Percentiles rank a stretch among this genome's conserved stretches.
Evolutionary conservation across 768 basidiomycete genomes (phyloP).

Genomic region (Dentipellis sp.): DNA sequence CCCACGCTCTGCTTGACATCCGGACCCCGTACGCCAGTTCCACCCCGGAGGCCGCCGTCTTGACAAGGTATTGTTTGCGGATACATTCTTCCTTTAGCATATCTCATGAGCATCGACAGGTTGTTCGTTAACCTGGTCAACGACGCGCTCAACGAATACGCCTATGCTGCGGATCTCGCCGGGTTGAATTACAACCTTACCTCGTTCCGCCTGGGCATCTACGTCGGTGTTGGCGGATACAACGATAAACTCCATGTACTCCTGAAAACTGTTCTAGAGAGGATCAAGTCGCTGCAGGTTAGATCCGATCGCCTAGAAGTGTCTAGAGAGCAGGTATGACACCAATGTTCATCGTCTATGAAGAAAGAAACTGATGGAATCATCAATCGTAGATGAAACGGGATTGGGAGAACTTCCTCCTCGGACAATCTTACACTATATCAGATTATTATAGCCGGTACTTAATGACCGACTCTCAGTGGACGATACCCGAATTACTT

Average conservation of each 20-base stretch:
- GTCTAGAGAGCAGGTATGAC: constrained; percentile 72
- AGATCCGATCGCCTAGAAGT: constrained; percentile 67
- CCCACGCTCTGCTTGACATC: constrained; percentile 65
- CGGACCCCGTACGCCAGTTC: constrained; percentile 54
- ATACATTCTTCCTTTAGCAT: neutral
- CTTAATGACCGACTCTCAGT: constrained; percentile 60
- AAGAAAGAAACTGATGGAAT: neutral
- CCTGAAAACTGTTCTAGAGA: constrained; percentile 60
- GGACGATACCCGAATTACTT: constrained; percentile 72
- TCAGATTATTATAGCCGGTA: constrained; percentile 72
- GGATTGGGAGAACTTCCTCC: constrained; percentile 80
- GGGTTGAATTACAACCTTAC: constrained; percentile 70
- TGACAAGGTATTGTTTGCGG: constrained; percentile 46
- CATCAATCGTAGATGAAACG: constrained; percentile 45
- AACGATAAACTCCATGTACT: constrained; percentile 85
- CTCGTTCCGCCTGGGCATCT: constrained; percentile 55
- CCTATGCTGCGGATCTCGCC: constrained; percentile 89
- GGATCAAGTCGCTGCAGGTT: constrained; percentile 53
- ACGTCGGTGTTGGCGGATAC: constrained; percentile 69
- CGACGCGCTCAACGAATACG: constrained; percentile 83
- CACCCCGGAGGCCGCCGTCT: constrained; percentile 61
- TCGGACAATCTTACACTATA: constrained; percentile 74
- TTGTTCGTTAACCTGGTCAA: constrained; percentile 79
- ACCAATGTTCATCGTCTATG: neutral
- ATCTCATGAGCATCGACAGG: constrained; percentile 26